Conservation (phyloP, 306 rosid species). For the Trifolium repens region DNA sequence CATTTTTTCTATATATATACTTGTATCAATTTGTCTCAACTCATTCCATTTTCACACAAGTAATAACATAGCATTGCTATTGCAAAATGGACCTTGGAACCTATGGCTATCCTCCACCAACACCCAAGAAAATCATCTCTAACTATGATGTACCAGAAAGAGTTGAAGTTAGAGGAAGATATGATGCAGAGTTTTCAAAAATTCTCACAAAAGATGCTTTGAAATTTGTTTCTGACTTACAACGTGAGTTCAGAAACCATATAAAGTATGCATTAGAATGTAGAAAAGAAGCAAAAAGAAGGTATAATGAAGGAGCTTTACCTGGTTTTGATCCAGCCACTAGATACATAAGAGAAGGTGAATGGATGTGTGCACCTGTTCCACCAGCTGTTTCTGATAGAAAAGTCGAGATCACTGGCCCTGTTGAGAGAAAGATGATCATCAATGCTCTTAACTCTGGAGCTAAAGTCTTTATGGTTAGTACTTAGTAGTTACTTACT, state of each 20-base stretch:
- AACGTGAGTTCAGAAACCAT: conserved; percentile 73
- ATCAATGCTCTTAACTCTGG: conserved; percentile 96
- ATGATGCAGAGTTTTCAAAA: conserved; percentile 64
- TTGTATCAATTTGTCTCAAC: not conserved
- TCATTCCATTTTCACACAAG: conserved; percentile 1
- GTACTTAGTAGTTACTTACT: conserved; percentile 46
- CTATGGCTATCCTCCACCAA: conserved; percentile 30
- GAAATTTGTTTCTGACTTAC: conserved; percentile 69
- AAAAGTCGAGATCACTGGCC: conserved; percentile 92
- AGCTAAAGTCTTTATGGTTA: conserved; percentile 92
- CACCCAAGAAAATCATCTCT: conserved; percentile 7
- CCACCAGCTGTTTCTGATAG: conserved; percentile 76
- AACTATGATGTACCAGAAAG: conserved; percentile 74
- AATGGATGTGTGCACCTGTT: conserved; percentile 73
- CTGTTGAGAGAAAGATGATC: conserved; percentile 87
- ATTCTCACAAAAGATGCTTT: conserved; percentile 80
- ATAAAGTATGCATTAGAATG: conserved; percentile 76
- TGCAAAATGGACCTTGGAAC: conserved; percentile 52
- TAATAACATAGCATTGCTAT: not conserved
- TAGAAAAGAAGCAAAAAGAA: conserved; percentile 70
- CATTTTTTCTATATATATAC: conserved; percentile 29
- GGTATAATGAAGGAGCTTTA: conserved; percentile 70
- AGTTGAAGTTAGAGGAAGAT: conserved; percentile 77
- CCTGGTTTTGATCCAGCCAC: conserved; percentile 85
- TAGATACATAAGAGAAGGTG: conserved; percentile 60